These are phyloP conservation scores for Arachis monticola DNA, from an alignment of 331 rosid species.

Conservation along the genomic window DNA sequence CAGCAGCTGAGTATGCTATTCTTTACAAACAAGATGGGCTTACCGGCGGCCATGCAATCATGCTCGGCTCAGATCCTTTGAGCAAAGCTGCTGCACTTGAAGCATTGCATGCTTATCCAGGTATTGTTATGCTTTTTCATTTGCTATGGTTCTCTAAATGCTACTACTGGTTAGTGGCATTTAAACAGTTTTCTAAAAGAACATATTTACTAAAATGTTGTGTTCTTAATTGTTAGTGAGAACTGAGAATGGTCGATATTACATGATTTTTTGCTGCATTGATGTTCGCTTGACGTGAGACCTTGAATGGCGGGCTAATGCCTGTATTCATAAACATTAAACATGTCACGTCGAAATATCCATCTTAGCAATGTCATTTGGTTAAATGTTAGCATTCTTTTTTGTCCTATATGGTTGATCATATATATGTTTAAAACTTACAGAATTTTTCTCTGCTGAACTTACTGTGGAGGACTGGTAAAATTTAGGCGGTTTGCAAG, in stretches of 20 bases:
- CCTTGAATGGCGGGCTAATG: neutral
- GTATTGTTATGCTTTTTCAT: conserved; percentile 40
- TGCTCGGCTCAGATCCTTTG: conserved; percentile 92
- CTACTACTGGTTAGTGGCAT: neutral
- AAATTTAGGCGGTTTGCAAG: too few relatives aligned
- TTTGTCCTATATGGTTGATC: conserved; percentile 49
- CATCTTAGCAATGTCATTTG: neutral
- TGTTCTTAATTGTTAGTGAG: neutral
- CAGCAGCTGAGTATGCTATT: conserved; percentile 57
- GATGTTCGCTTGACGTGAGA: neutral
- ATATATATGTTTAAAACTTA: conserved; percentile 56
- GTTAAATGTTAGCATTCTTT: conserved; percentile 4
- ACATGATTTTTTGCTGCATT: neutral
- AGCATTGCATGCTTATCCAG: conserved; percentile 85
- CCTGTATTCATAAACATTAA: neutral
- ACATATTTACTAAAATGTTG: neutral
- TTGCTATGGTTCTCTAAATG: conserved; percentile 12
- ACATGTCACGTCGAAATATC: conserved; percentile 11
- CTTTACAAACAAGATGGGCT: too few relatives aligned
- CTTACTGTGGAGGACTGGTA: conserved; percentile 62
- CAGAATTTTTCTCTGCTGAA: conserved; percentile 67
- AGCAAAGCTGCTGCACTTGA: conserved; percentile 77
- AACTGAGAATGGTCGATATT: neutral
- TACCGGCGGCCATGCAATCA: conserved; percentile 82
- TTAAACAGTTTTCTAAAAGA: neutral